A percentile compares a stretch with the other conserved stretches of the same genome.
phyloP scores from a whole-genome alignment of 2,329 filamentous ascomycete genomes.

The Penicillium nordicum region DNA sequence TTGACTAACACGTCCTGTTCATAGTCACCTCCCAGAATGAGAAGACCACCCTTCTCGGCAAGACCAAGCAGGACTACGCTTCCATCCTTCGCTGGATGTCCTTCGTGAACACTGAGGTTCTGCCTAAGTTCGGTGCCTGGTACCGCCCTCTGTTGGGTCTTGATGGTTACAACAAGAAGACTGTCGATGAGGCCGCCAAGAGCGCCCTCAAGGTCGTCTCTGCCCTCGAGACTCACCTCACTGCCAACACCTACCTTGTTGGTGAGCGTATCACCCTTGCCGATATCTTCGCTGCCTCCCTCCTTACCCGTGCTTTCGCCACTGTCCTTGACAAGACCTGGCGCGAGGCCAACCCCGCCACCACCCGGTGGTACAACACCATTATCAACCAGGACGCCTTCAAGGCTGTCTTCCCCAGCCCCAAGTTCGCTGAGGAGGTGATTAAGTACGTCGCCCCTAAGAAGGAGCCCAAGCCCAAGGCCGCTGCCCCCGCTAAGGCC shows the following conservation, averaged over 20 bases:
- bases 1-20: constrained; percentile 26
- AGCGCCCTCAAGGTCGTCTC: constrained; percentile 63
- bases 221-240: constrained; percentile 81
- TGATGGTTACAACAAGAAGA: constrained; percentile 96
- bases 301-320: constrained; percentile 85
- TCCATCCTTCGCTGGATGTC: constrained; percentile 99
- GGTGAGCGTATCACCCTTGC: constrained; percentile 96
- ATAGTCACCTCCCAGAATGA: constrained; percentile 98
- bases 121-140: constrained; percentile 71
- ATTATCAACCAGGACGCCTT: constrained; percentile 90
- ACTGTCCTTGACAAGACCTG: constrained; percentile 91
- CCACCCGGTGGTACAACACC: constrained; percentile 92
- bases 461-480: constrained; percentile 65
- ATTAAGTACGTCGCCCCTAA: constrained; percentile 72
- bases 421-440: constrained; percentile 77
- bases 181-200: constrained; percentile 76
- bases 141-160: constrained; percentile 80
- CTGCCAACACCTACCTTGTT: constrained; percentile 92
- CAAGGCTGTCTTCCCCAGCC: constrained; percentile 71
- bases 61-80: constrained; percentile 99
- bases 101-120: constrained; percentile 86
- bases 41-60: constrained; percentile 98
- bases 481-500: constrained; percentile 47
- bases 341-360: constrained; percentile 77
- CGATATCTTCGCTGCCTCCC: constrained; percentile 77